Evolutionary conservation across 352 stramenopile genomes (phyloP), one percentile per base, ranked within the genome.

Genomic region (Discostella stelligera): DNA sequence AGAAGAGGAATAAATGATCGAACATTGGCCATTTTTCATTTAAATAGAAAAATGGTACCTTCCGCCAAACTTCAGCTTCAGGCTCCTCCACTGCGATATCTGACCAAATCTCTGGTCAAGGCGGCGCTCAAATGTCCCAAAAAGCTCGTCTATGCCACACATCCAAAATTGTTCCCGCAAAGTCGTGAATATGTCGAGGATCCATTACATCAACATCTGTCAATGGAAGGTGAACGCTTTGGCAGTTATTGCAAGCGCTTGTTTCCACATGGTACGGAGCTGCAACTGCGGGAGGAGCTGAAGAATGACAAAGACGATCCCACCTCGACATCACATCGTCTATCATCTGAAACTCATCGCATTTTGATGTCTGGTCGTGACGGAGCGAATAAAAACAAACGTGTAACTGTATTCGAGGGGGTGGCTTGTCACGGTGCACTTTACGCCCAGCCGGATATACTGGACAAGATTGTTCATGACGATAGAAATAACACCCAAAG

Each of bases 41-140:
- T 41, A 41, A 14, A 14, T 44, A 44, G 3, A 44, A 14, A 3
- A 44, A 37, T 30, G 60, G 13, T 21, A 23, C 48, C 16, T n/a
- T 67, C 23, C 27, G 53, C 16, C 20, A 52, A 21, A 23, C 48
- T 9, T 44, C 37, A 10, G 7, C 48, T 9, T 44, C 37, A 10
- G 7, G 55, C 68, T 10, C 44, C 41, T 48, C 59, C 74, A 11
- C 13, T 74, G 18, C 53, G 71, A 54, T 86, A 82, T 67, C 67
- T 87, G 27, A 87, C 80, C 23, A 87, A 87, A 62, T 80, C 76
- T 20, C 64, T 87, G 2, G 60, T 84, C 8, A 41, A 64, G 50
- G 74, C 59, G 18, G 80, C 71, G 18, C 54, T 80, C 9, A 80
- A 53, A 18, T 87, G 80, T 66, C 80, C 75, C 23, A 71, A 76